Evolutionary conservation across 805 yeast genomes (phyloP).

Genomic region (Pichia occidentalis): DNA sequence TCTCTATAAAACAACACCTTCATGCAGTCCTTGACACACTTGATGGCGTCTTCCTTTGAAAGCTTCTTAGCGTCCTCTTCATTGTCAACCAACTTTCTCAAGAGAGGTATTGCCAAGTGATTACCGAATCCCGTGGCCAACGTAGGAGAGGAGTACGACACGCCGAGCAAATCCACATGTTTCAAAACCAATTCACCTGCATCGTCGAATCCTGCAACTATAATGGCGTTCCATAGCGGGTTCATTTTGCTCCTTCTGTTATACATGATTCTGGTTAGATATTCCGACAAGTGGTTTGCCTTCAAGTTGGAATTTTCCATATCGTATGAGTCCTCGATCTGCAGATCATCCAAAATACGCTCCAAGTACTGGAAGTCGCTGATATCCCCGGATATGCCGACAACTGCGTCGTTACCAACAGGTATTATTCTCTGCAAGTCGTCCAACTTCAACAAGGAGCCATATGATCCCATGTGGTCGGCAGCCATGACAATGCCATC

Average conservation of each 20-base stretch:
- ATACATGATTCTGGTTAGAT: slow-evolving; percentile 77
- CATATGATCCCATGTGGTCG: slow-evolving; percentile 89
- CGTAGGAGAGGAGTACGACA: slow-evolving; percentile 79
- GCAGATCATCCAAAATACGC: slow-evolving; percentile 69
- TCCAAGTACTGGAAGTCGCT: slow-evolving; percentile 86
- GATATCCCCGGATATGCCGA: slow-evolving; percentile 91
- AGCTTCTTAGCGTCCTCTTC: slow-evolving; percentile 71
- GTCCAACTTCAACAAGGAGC: slow-evolving; percentile 81
- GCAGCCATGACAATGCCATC: slow-evolving; percentile 94
- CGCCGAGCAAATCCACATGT: slow-evolving; percentile 89
- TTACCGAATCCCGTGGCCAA: slow-evolving; percentile 97
- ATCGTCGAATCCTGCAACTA: slow-evolving; percentile 84
- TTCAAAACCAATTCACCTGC: slow-evolving; percentile 67
- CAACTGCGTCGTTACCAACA: slow-evolving; percentile 82
- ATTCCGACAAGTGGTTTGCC: slow-evolving; percentile 87
- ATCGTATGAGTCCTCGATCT: slow-evolving; percentile 74
- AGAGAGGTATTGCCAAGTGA: slow-evolving; percentile 85
- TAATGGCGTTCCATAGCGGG: slow-evolving; percentile 91
- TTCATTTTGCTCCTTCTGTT: slow-evolving; percentile 86
- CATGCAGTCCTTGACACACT: slow-evolving; percentile 80
- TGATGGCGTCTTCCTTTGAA: slow-evolving; percentile 67
- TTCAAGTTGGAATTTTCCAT: slow-evolving; percentile 55
- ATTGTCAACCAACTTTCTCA: slow-evolving; percentile 74
- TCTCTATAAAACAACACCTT: slow-evolving; percentile 93
- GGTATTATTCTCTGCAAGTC: slow-evolving; percentile 78